Base-by-base conservation (phyloP, 2,329 filamentous ascomycete species). In the Stromatinia cepivora region DNA sequence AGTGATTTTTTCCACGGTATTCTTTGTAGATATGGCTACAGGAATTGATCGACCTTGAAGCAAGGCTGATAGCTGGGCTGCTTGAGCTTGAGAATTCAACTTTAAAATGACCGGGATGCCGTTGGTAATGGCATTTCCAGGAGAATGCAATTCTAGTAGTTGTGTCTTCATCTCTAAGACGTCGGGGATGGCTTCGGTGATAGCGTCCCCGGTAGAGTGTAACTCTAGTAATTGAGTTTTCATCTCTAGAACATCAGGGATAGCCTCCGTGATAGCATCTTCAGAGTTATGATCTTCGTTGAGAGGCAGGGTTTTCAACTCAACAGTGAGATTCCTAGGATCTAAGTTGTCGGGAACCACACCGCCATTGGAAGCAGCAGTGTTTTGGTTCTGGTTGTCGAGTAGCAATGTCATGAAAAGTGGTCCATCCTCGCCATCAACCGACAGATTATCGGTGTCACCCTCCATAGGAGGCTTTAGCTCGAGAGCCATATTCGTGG, bases 231-330 rank as follows among this genome's bases (percentile, higher is more conserved):
- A 3, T 22, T 46, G 58, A 3, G 58, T 31, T 13, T 61, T 61
- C 39, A 46, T 28, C 28, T 46, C 36, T 34, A 66, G n/a, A 1
- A 66, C 34, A 31, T 66, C 65, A 2, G 65, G 36, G 7, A 66
- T 52, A 5, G 45, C 28, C 13, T 42, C 39, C 4, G 13, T 42
- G 13, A 42, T 42, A 42, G 39, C 13, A 42, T 42, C 11, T 42
- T 42, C 39, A 13, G 39, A 42, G 25, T 39, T 10, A 20, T 28
- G 6, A 11, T 10, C 31, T 4, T 31, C 17, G 17, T 46, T 31
- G 8, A 22, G 20, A n/a, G 22, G 56, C 0, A 42, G 36, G 56
- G 56, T 28, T 10, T 34, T 50, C 25, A 52, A 34, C 20, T 63
- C 59, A 10, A 50, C 20, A 15, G 58, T 15, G 6, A 7, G 4